Percentiles rank a stretch among this genome's conserved stretches.
Evolutionary conservation across 495 filamentous ascomycete genomes (phyloP).

Genomic region (Neurospora tetraspora): DNA sequence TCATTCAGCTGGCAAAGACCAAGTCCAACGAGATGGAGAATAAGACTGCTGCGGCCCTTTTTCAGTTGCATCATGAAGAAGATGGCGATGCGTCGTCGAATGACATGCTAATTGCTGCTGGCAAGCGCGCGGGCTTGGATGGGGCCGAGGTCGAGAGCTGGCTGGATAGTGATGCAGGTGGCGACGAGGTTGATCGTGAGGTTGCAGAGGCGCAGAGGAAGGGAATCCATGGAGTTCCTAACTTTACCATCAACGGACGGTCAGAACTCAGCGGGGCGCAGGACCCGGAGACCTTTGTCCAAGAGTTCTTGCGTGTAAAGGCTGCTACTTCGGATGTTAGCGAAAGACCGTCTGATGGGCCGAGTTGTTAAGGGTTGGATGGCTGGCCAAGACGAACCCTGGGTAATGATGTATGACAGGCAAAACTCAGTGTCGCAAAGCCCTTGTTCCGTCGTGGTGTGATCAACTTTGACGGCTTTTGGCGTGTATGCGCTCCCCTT

Average conservation of each 20-base stretch:
- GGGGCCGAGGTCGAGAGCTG: conserved; percentile 48
- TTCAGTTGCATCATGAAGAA: conserved; percentile 66
- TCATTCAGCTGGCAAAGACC: conserved; percentile 59
- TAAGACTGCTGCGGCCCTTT: conserved; percentile 56
- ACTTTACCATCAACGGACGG: conserved; percentile 56
- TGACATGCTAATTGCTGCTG: conserved; percentile 50
- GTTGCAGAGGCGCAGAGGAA: conserved; percentile 46
- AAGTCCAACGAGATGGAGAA: conserved; percentile 48
- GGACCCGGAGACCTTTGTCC: conserved; percentile 46
- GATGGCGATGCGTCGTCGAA: conserved; percentile 65
- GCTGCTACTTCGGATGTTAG: conserved; percentile 11
- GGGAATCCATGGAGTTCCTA: conserved; percentile 61
- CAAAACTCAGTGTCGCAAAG: neutral
- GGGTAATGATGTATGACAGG: neutral
- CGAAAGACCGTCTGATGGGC: neutral
- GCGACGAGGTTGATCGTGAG: conserved; percentile 60
- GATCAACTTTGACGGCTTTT: neutral
- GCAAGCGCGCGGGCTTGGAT: conserved; percentile 52
- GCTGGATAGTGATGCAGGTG: conserved; percentile 54
- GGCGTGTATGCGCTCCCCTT: neutral
- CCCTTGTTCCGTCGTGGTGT: neutral
- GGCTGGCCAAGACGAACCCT: neutral
- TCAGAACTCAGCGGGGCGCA: conserved; percentile 57
- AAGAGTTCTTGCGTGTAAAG: conserved; percentile 46
- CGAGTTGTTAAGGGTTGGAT: conserved; percentile 4